Percentiles rank a stretch among this genome's conserved stretches.
Evolutionary conservation across 768 basidiomycete genomes (phyloP).

Genomic region (Trametes villosa): DNA sequence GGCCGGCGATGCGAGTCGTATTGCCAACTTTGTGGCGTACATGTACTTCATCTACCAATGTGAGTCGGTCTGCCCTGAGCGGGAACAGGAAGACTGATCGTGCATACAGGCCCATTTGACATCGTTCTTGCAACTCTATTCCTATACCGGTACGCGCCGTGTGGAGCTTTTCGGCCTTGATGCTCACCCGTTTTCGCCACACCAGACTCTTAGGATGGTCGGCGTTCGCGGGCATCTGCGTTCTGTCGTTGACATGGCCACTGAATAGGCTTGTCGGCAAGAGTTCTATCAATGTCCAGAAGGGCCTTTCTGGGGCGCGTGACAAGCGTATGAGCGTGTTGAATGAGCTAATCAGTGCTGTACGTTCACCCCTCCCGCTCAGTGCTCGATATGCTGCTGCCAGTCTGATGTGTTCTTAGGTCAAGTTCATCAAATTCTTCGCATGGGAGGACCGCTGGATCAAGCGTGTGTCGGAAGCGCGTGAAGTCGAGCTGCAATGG

Average conservation of each 20-base stretch:
- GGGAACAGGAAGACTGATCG: too few species aligned
- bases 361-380: slow-evolving; percentile 32
- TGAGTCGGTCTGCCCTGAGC: too few species aligned
- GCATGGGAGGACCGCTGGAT: slow-evolving; percentile 85
- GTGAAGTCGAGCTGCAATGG: slow-evolving; percentile 76
- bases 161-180: too few species aligned
- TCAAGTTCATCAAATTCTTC: slow-evolving; percentile 85
- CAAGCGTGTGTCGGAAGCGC: slow-evolving; percentile 60
- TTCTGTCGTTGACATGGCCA: slow-evolving; percentile 69
- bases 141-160: slow-evolving; percentile 86
- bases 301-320: slow-evolving; percentile 59
- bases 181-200: too few species aligned
- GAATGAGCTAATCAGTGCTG: slow-evolving; percentile 76
- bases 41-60: slow-evolving; percentile 71
- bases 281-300: slow-evolving; percentile 62
- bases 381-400: not conserved
- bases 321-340: slow-evolving; percentile 81
- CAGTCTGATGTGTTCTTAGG: slow-evolving; percentile 35
- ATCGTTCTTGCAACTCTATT: slow-evolving; percentile 72
- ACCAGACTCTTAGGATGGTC: slow-evolving; percentile 67
- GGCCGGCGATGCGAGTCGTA: slow-evolving; percentile 73
- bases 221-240: slow-evolving; percentile 78
- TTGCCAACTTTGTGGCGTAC: slow-evolving; percentile 57
- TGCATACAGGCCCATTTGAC: slow-evolving; percentile 81
- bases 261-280: slow-evolving; percentile 69